Base-by-base conservation (phyloP, 306 rosid genomes). In the Ceratonia siliqua region DNA sequence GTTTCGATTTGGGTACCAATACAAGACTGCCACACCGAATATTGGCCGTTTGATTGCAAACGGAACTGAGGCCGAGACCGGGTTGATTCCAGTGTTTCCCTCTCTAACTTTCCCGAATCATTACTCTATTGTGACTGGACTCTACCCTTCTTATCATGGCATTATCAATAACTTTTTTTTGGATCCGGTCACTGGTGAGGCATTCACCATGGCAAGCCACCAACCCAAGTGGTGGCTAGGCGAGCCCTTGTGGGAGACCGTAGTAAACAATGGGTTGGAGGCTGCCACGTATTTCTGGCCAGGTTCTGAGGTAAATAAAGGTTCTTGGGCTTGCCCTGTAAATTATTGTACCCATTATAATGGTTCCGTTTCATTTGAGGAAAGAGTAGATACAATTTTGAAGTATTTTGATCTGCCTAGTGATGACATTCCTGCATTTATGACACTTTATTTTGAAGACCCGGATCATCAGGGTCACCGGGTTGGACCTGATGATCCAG, bases 161-260 rank as follows among this genome's bases (percentile, higher is more conserved):
- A 89, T 95, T 15, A 86, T 95, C 87, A 90, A 95, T 81, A 95
- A 95, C 76, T 42, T 77, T 50, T 95, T 95, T 43, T n/a, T 76
- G 15, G 99, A 95, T 59, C 99, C 99, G 4, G 15, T 10, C 9
- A 72, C 96, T 1, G 99, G 97, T 1, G 97, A 89, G 3, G 50
- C 35, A 0, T 95, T 95, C 70, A 86, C 75, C 14, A 90, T 92
- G 99, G 66, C 74, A 0, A 92, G 89, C 86, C 96, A 87, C 56
- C 87, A 95, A 11, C 89, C 99, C 30, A 92, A 92, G 77, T 95
- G 99, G 99, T 92, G 98, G 99, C 80, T 92, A 0, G 99, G 99
- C 36, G 97, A 95, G 83, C 99, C 99, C 12, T 32, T 92, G 55
- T 95, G 99, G 99, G 97, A 90, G 80, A 95, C 99, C 28, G 92